phyloP scores from a whole-genome alignment of 2,329 filamentous ascomycete species.

The Helicocarpus griseus region DNA sequence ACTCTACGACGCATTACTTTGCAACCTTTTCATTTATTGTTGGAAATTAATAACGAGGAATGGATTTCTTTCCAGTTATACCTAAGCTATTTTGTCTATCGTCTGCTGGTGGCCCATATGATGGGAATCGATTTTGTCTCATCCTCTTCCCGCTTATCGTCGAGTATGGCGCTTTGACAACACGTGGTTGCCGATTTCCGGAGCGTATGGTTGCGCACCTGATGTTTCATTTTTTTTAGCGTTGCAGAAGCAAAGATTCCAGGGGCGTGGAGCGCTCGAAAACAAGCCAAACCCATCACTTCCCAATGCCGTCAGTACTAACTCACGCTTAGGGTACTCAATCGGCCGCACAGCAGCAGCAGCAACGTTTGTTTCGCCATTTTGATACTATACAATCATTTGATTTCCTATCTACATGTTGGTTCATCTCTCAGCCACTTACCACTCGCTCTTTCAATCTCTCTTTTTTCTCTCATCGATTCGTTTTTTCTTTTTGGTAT shows the following conservation, averaged over 20 bases:
- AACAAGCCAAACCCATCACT: neutral
- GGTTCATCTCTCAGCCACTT: neutral
- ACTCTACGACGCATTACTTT: neutral
- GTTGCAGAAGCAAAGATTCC: neutral
- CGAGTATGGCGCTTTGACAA: too few species aligned
- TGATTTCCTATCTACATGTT: neutral
- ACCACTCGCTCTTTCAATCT: neutral
- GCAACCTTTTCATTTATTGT: neutral
- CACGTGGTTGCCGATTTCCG: too few species aligned
- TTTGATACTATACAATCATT: neutral
- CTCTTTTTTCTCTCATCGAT: neutral
- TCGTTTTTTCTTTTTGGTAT: constrained; percentile 1
- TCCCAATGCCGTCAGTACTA: neutral
- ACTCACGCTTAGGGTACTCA: neutral
- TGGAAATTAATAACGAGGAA: neutral
- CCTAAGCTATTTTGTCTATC: neutral
- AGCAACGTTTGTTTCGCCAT: neutral
- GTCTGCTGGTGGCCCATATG: neutral
- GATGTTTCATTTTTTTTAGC: neutral
- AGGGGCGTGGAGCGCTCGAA: neutral
- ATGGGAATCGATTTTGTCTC: neutral
- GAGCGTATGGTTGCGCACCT: too few species aligned
- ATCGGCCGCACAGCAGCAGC: neutral
- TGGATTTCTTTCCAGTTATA: neutral
- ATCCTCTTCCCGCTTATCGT: neutral